Evolutionary conservation across 2,329 filamentous ascomycete species (phyloP).

Genomic region (Penicillium sp.): DNA sequence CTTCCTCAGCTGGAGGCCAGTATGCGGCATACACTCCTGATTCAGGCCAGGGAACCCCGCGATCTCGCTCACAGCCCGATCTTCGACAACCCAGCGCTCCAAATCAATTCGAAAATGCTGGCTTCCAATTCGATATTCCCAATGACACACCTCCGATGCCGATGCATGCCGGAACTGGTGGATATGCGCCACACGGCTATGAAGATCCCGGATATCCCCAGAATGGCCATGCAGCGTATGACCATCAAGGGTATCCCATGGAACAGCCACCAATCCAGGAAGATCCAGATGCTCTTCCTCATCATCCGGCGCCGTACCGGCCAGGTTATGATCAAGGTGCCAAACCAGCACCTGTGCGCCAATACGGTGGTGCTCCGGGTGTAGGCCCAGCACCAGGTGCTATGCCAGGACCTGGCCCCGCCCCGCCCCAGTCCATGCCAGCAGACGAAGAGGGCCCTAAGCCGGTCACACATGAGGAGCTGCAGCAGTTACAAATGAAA

Average conservation of each 20-base stretch:
- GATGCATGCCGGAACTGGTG: slow-evolving; percentile 19
- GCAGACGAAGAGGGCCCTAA: slow-evolving; percentile 23
- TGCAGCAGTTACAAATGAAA: slow-evolving; percentile 71
- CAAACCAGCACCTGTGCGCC: slow-evolving; percentile 56
- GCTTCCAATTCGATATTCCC: slow-evolving; percentile 74
- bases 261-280: slow-evolving; percentile 26
- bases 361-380: slow-evolving; percentile 48
- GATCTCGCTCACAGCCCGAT: slow-evolving; percentile 53
- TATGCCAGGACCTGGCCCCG: slow-evolving; percentile 23
- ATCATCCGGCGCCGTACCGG: slow-evolving; percentile 58
- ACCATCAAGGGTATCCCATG: slow-evolving; percentile 24
- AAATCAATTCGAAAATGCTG: slow-evolving; percentile 50
- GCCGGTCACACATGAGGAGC: slow-evolving; percentile 75
- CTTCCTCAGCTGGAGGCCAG: slow-evolving; percentile 25
- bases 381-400: slow-evolving; percentile 39
- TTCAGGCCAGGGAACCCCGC: slow-evolving; percentile 28
- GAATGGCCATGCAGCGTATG: background rate
- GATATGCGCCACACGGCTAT: slow-evolving; percentile 22
- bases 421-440: slow-evolving; percentile 18
- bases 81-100: slow-evolving; percentile 30
- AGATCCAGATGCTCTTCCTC: slow-evolving; percentile 58
- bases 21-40: slow-evolving; percentile 42
- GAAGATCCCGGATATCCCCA: slow-evolving; percentile 5
- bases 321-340: slow-evolving; percentile 49
- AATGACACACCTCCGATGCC: slow-evolving; percentile 19